phyloP scores from a whole-genome alignment of 495 filamentous ascomycete genomes.

The Staphylotrichum longicolle region DNA sequence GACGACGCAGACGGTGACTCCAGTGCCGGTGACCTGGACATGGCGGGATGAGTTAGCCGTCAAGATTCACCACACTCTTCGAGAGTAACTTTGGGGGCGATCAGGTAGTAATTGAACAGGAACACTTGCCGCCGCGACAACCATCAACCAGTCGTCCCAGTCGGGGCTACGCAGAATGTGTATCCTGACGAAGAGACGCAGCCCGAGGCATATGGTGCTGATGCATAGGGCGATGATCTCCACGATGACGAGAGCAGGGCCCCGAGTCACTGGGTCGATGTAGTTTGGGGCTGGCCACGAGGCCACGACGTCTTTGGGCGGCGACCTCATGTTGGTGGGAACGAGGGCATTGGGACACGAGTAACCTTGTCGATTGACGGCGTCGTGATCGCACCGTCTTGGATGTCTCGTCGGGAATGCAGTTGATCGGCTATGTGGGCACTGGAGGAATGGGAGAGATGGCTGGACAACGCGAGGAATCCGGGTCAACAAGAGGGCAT shows the following conservation, averaged over 20 bases:
- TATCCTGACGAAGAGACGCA: constrained; percentile 30
- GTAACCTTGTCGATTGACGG: too few relatives aligned
- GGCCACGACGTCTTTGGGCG: constrained; percentile 43
- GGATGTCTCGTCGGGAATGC: too few relatives aligned
- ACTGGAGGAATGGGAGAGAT: too few relatives aligned
- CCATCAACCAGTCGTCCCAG: constrained; percentile 36
- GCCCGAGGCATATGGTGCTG: constrained; percentile 20
- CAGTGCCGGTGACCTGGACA: constrained; percentile 25
- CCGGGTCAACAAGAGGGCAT: too few relatives aligned
- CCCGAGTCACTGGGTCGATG: constrained; percentile 51
- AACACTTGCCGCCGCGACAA: constrained; percentile 24
- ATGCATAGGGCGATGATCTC: constrained; percentile 25
- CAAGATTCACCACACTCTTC: too few relatives aligned
- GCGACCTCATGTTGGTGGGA: constrained; percentile 41
- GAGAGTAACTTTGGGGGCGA: too few relatives aligned
- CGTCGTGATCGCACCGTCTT: too few relatives aligned
- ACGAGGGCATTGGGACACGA: too few relatives aligned
- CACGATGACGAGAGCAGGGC: constrained; percentile 33
- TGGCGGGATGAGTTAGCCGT: too few relatives aligned
- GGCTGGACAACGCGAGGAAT: too few relatives aligned
- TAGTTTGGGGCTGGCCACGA: constrained; percentile 58
- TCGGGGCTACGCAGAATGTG: constrained; percentile 23
- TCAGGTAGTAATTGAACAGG: too few relatives aligned
- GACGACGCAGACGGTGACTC: constrained; percentile 27
- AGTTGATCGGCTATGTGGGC: too few relatives aligned